These are phyloP conservation scores for Salix udensis DNA, from an alignment of 345 rosid species.

Conservation along the genomic window DNA sequence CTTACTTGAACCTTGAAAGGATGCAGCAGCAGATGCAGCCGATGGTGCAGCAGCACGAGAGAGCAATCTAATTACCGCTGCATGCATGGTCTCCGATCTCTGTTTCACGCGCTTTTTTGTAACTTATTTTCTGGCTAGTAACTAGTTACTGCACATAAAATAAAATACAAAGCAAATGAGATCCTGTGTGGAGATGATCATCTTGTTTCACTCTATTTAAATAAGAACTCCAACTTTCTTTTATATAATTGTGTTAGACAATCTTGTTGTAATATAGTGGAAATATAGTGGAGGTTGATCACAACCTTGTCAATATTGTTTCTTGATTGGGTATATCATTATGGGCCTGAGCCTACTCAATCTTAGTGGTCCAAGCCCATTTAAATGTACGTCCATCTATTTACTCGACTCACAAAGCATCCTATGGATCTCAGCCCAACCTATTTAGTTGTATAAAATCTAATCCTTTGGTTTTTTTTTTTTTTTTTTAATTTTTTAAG, in stretches of 20 bases:
- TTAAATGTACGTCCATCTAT: background rate
- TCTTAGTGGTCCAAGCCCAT: background rate
- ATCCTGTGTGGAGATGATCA: background rate
- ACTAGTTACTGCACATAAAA: background rate
- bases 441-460: background rate
- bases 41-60: constrained; percentile 5
- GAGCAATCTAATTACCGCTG: background rate
- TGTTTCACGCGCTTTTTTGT: background rate
- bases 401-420: background rate
- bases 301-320: no score
- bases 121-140: background rate
- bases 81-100: background rate
- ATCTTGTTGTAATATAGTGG: no score
- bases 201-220: background rate
- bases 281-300: no score
- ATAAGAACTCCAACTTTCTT: no score
- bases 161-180: background rate
- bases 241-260: no score
- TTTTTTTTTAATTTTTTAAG: no score
- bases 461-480: no score
- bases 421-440: background rate
- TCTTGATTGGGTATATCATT: background rate
- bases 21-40: constrained; percentile 4
- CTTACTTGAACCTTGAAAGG: constrained; percentile 5
- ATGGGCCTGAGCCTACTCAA: background rate